A percentile compares a stretch with the other conserved stretches of the same genome.
phyloP scores from a whole-genome alignment of 164 flowering plant species.

The Annona cherimola region DNA sequence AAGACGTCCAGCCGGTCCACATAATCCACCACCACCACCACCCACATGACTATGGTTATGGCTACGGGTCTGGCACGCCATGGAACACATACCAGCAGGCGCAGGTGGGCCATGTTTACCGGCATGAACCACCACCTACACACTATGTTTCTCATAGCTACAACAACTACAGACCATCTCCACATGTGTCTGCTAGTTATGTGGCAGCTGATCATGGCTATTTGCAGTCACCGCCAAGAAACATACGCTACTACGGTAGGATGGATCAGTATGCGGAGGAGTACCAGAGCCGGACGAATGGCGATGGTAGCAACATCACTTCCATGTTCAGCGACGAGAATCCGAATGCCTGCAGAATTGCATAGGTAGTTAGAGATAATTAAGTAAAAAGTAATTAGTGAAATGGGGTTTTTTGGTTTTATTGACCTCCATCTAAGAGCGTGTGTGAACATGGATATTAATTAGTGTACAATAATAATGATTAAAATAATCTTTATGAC shows the following conservation, averaged over 20 bases:
- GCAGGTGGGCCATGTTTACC: neutral
- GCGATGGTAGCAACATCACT: conserved; percentile 49
- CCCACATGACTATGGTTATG: neutral
- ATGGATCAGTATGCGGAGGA: conserved; percentile 42
- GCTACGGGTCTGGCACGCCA: neutral
- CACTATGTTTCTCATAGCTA: conserved; percentile 34
- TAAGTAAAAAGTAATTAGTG: neutral
- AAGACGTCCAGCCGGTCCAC: conserved; percentile 48
- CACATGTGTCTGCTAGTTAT: conserved; percentile 34
- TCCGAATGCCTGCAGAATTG: conserved; percentile 83
- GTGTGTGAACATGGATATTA: neutral
- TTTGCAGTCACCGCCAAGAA: conserved; percentile 34
- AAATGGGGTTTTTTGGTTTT: neutral
- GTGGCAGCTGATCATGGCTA: conserved; percentile 32
- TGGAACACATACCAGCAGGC: neutral
- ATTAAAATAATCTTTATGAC: neutral
- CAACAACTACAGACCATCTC: conserved; percentile 64
- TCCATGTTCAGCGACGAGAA: conserved; percentile 91
- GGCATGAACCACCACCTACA: conserved; percentile 13
- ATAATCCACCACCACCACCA: neutral
- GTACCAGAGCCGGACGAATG: conserved; percentile 20
- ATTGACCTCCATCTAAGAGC: neutral
- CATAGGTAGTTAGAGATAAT: conserved; percentile 1
- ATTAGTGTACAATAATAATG: neutral
- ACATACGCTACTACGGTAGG: conserved; percentile 20